Evolutionary conservation across 371 early-diverging fungal species (phyloP), one percentile per base, ranked within the genome.

Genomic region (Mucor saturninus): DNA sequence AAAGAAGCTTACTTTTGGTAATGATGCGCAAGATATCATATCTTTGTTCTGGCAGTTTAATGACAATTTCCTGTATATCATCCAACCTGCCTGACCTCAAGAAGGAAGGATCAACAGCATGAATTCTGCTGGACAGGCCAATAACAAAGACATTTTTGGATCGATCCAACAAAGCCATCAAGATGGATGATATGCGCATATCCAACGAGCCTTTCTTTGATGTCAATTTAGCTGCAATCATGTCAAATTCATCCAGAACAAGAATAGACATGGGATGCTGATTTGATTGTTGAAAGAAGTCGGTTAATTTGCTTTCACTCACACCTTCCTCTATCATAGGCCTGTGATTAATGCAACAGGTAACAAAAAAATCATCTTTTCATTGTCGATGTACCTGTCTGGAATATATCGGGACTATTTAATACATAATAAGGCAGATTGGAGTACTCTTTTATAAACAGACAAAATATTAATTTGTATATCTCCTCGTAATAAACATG

Each of bases 361-460:
- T 21, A 21, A 21, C 21, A 21, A 21, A 21, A 21, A 21, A 21
- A 21, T 21, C 21, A 21, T 21, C 21, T 21, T 21, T n/a, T 31
- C 30, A 13, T 32, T 40, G 2, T 53, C 21, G 15, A 21, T 28
- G 15, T 76, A 87, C 90, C 86, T 62, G 84, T 73, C 64, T 82
- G 80, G 60, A 91, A 93, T 7, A 93, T 71, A 63, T 93, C 91
- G 10, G 92, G 85, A 51, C 89, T 85, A 61, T 87, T 88, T 39
- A 92, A 59, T 28, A 85, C 40, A 14, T 74, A 73, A 57, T 79
- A 89, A 7, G 86, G 85, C 21, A 89, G 56, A 11, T 76, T 79
- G 4, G 88, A 84, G 54, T 67, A 56, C 46, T 75, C 79, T 65
- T 42, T 37, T 30, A 32, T 54, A 9, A 48, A 55, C 5, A 55